Base-by-base conservation (phyloP, 148 eudicot genomes). In the Rhododendron griersonianum region DNA sequence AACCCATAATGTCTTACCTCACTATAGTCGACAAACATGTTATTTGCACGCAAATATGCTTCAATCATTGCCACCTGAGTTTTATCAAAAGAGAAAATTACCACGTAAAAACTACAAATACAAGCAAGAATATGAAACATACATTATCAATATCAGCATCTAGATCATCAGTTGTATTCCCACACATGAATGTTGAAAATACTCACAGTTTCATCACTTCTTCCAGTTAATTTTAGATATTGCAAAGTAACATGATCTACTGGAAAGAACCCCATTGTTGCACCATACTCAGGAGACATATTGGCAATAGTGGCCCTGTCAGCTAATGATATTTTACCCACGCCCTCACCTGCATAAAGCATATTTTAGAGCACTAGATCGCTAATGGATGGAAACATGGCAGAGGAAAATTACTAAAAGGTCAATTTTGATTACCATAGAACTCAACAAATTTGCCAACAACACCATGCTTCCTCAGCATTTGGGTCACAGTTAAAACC, bases 391-490 rank as follows among this genome's bases (percentile, higher is more conserved):
- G 45, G 73, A 39, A 57, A 23, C 21, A 87, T 7, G 28, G 78
- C 44, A 67, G 33, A 2, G 48, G 48, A 81, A 39, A 48, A 75
- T 8, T 41, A 9, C 78, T n/a, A n/a, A 16, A 16, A 74, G 57
- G 51, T 78, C 33, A 30, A 80, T 8, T 86, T 78, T 53, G 67
- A 87, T 90, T 91, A 97, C 99, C 99, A 87, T 97, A 89, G 86
- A 95, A 97, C 87, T 97, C 98, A 18, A 95, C 98, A 89, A 95
- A 97, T 91, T 97, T 97, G 85, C 99, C 99, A 80, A 95, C 98
- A 84, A 97, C 99, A 88, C 99, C 99, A 85, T 97, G 99, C 90
- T 97, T 97, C 91, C 99, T 94, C 80, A 97, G 88, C 91, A 97
- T 97, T 89, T 97, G 98, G 30, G 99, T 97, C 45, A 94, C 99